Conservation (phyloP, 2,329 filamentous ascomycete genomes). For the Fusarium sp. region DNA sequence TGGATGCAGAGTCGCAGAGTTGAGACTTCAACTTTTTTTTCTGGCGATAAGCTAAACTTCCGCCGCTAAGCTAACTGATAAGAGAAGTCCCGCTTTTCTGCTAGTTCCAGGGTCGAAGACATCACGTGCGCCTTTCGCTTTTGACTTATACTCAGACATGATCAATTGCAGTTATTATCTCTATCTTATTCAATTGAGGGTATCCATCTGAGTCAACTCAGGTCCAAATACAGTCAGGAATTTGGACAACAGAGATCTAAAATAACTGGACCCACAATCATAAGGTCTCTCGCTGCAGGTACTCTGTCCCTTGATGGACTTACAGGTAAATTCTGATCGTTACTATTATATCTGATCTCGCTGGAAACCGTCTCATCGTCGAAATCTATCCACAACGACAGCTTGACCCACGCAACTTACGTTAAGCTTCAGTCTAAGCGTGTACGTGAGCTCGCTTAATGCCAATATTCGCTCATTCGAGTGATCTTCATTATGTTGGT, state of each 20-base stretch:
- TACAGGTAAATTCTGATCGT: neutral
- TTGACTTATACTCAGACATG: neutral
- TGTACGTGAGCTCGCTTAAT: neutral
- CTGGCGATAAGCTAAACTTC: slow-evolving; percentile 38
- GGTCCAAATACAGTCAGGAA: neutral
- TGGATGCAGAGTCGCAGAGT: slow-evolving; percentile 40
- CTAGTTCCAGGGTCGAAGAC: neutral
- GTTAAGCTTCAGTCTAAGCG: neutral
- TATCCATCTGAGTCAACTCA: neutral
- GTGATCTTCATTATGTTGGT: neutral
- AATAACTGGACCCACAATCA: neutral
- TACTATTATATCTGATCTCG: neutral
- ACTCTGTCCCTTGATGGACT: neutral
- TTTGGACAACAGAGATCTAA: neutral
- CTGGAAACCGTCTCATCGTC: neutral
- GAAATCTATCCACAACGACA: neutral
- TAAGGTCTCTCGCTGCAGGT: neutral
- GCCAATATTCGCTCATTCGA: slow-evolving; percentile 2
- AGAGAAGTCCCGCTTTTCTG: slow-evolving; percentile 17
- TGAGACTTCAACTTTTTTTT: slow-evolving; percentile 45
- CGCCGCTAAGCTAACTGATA: slow-evolving; percentile 33
- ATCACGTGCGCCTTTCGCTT: slow-evolving; percentile 23
- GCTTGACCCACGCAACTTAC: neutral
- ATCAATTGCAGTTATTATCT: neutral
- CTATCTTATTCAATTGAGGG: neutral